Conservation (phyloP, 176 grass and related monocot species). For the Pontederia paniculata region DNA sequence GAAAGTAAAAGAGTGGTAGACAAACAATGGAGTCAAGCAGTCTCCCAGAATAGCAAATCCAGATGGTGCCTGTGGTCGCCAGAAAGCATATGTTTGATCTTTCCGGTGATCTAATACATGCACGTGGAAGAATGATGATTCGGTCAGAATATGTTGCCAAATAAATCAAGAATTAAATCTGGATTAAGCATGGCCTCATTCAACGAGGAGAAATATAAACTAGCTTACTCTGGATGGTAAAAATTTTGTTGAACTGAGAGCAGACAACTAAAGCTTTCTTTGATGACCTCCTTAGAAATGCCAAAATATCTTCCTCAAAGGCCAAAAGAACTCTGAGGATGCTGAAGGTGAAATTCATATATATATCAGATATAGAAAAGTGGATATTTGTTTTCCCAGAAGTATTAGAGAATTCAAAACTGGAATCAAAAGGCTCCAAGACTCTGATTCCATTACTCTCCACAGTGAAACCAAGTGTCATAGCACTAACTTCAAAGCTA, state of each 20-base stretch:
- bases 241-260: slow-evolving; percentile 83
- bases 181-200: neutral
- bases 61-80: slow-evolving; percentile 92
- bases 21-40: slow-evolving; percentile 74
- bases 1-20: slow-evolving; percentile 23
- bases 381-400: slow-evolving; percentile 83
- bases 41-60: slow-evolving; percentile 92
- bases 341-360: slow-evolving; percentile 98
- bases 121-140: slow-evolving; percentile 6
- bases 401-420: slow-evolving; percentile 58
- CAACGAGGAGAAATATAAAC: neutral
- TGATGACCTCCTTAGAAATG: slow-evolving; percentile 75
- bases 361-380: slow-evolving; percentile 72
- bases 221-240: slow-evolving; percentile 46
- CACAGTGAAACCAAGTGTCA: slow-evolving; percentile 75
- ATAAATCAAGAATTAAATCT: neutral
- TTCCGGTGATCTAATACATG: slow-evolving; percentile 45
- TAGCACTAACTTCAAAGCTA: slow-evolving; percentile 68
- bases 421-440: slow-evolving; percentile 86
- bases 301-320: slow-evolving; percentile 93
- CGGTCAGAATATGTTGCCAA: neutral
- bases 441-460: slow-evolving; percentile 96
- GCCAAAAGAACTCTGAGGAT: slow-evolving; percentile 87
- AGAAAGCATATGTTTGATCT: slow-evolving; percentile 74
- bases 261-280: slow-evolving; percentile 70